Evolutionary conservation across 345 rosid genomes (phyloP).

Genomic region (Geranium rotundifolium): DNA sequence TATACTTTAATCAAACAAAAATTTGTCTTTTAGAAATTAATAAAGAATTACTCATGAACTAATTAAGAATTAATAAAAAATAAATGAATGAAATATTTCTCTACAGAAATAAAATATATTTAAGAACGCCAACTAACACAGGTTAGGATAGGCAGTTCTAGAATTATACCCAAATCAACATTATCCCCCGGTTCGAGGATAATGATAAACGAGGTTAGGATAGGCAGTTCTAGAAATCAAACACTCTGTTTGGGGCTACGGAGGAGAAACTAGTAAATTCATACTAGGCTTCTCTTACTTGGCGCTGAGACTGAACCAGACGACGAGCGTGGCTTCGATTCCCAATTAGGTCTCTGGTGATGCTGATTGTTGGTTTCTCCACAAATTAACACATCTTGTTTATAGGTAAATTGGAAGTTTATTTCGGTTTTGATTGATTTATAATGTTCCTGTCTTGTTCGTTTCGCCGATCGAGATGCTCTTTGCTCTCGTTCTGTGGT

Average conservation of each 20-base stretch:
- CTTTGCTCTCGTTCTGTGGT: background rate
- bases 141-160: too few species aligned
- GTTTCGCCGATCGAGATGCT: background rate
- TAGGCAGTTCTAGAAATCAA: background rate
- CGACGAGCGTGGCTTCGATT: background rate
- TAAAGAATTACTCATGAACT: too few species aligned
- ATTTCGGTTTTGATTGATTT: background rate
- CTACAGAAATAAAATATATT: too few species aligned
- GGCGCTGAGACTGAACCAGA: background rate
- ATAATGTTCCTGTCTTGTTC: background rate
- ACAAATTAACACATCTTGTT: too few species aligned
- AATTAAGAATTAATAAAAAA: too few species aligned
- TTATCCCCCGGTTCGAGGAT: too few species aligned
- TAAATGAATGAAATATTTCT: too few species aligned
- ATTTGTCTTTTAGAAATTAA: too few species aligned
- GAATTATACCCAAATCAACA: too few species aligned
- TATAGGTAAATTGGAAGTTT: background rate
- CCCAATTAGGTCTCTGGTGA: background rate
- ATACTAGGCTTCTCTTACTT: background rate
- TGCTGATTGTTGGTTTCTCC: background rate
- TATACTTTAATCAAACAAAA: too few species aligned
- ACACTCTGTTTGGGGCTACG: background rate
- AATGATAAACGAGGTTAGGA: background rate
- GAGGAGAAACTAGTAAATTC: background rate
- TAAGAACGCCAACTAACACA: too few species aligned